phyloP scores from a whole-genome alignment of 305 asterid genomes.

The Fraxinus dipetala region DNA sequence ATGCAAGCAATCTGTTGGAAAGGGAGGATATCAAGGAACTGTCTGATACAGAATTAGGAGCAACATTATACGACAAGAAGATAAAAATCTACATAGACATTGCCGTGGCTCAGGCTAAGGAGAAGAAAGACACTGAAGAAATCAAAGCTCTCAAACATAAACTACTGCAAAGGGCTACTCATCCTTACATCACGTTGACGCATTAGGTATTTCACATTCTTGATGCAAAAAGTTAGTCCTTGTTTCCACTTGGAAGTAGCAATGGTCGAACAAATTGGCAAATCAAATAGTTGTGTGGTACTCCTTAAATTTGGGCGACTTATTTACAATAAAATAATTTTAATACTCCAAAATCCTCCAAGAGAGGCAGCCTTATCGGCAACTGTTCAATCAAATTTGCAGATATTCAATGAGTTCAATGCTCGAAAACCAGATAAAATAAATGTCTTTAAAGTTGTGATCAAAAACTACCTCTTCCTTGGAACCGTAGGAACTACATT shows the following conservation, averaged over 20 bases:
- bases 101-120: conserved; percentile 68
- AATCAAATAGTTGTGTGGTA: neutral
- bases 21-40: conserved; percentile 49
- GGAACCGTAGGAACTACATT: no score
- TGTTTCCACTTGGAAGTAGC: conserved; percentile 10
- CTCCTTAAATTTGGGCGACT: no score
- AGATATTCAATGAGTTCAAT: no score
- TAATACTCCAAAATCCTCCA: no score
- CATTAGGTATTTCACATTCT: conserved; percentile 57
- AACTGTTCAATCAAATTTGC: no score
- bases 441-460: no score
- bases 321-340: no score
- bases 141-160: conserved; percentile 74
- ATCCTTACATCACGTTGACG: conserved; percentile 89
- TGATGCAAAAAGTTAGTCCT: conserved; percentile 3
- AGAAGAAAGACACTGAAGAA: conserved; percentile 75
- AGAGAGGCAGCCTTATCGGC: no score
- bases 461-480: no score
- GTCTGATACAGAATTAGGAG: conserved; percentile 67
- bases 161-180: conserved; percentile 93
- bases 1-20: conserved; percentile 37
- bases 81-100: conserved; percentile 63
- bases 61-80: conserved; percentile 61
- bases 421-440: no score
- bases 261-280: neutral